Conservation (phyloP, 768 basidiomycete genomes). For the Leccinum boreale region DNA sequence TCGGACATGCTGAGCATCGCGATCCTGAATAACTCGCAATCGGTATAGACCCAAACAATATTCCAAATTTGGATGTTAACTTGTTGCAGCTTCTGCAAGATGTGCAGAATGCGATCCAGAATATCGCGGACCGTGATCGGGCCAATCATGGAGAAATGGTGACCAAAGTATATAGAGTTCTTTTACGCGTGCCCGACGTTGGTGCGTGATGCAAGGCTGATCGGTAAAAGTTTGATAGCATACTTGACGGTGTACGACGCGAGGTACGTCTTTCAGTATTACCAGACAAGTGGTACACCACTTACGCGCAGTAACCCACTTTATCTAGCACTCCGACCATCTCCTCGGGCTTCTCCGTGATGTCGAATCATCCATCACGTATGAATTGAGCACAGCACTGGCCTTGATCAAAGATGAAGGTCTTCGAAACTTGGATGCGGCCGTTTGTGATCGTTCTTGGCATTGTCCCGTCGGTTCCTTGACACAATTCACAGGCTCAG, state of each 20-base stretch:
- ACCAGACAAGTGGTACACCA: not conserved
- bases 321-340: conserved; percentile 25
- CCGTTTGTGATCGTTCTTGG: conserved; percentile 17
- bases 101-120: conserved; percentile 15
- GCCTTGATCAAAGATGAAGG: conserved; percentile 27
- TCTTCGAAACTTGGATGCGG: conserved; percentile 25
- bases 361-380: conserved; percentile 23
- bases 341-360: conserved; percentile 23
- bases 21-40: conserved; percentile 17
- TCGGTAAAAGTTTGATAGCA: conserved; percentile 20
- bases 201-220: conserved; percentile 12
- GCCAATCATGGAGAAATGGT: conserved; percentile 18
- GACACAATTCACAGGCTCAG: conserved; percentile 24
- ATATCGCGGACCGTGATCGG: conserved; percentile 21
- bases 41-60: conserved; percentile 11
- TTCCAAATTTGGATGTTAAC: conserved; percentile 3
- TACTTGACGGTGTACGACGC: conserved; percentile 22
- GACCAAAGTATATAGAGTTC: conserved; percentile 19
- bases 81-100: conserved; percentile 23
- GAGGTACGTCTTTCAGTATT: conserved; percentile 17
- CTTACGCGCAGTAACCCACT: conserved; percentile 1
- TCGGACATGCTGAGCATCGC: conserved; percentile 18
- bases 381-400: conserved; percentile 23
- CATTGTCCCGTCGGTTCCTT: not conserved
- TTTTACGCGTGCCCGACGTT: not conserved